Evolutionary conservation across 495 filamentous ascomycete genomes (phyloP), one percentile per base, ranked within the genome.

Genomic region (Aspergillus kassunensis): DNA sequence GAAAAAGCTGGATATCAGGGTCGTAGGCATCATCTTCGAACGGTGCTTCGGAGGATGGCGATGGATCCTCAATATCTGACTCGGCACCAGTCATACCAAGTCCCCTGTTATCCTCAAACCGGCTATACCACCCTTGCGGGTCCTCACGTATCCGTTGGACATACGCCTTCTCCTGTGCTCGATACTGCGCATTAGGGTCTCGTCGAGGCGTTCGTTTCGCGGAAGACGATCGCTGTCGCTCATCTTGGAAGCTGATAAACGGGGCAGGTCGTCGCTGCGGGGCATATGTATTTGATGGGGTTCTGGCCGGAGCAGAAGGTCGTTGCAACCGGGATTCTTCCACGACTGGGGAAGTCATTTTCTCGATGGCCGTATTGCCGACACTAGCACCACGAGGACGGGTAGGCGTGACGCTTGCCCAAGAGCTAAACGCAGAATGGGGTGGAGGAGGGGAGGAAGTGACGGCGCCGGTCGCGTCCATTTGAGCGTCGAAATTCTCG

Each of bases 1-100:
- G 86, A 61, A 96, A 96, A 49, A 97, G 80, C 62, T 97, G 83
- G 23, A 89, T 91, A 61, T 97, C 93, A 48, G 91, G 88, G 59
- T 97, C 91, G 68, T 95, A 96, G 30, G 80, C 76, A 60, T 96
- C 89, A 54, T 87, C 86, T 43, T 89, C 86, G 56, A 88, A 88
- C 16, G 86, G 87, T 2, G 83, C 80, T 54, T 93, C 92, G 0
- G 89, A 89, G 0, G 87, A 87, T 4, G 91, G 91, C 0, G 90
- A 93, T 53, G 88, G 87, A 6, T 89, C 93, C 43, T 97, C 93
- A n/a, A 86, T 80, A 57, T 96, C 90, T 9, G 92, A 91, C 36
- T 91, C 90, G 3, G 63, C 86, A 78, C 69, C 85, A 80, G 39
- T 79, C 44, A 83, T 64, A 35, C 79, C 81, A 36, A 80, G 78